Conservation (phyloP, 2,329 filamentous ascomycete species). For the Whalleya microplaca region DNA sequence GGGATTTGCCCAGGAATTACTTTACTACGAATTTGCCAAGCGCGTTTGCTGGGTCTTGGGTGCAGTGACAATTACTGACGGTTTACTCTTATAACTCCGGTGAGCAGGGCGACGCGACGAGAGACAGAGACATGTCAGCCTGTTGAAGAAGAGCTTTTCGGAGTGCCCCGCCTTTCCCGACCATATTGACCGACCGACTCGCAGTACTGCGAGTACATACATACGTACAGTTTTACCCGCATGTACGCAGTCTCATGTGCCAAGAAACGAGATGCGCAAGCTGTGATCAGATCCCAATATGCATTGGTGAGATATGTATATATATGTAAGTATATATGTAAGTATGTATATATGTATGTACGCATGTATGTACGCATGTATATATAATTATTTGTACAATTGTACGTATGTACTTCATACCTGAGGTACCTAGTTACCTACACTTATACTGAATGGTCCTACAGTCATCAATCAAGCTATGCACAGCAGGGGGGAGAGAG, state of each 20-base stretch:
- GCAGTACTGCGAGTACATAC: constrained; percentile 29
- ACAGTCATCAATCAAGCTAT: neutral
- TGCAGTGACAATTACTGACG: neutral
- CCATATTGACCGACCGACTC: constrained; percentile 29
- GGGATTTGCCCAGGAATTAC: constrained; percentile 20
- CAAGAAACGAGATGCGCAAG: constrained; percentile 27
- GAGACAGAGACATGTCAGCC: constrained; percentile 6
- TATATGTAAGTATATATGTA: neutral
- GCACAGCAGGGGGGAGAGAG: neutral
- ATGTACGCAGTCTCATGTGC: constrained; percentile 27
- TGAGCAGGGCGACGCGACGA: constrained; percentile 1
- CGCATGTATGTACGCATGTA: no score
- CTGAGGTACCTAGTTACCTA: no score
- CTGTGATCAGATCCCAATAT: constrained; percentile 30
- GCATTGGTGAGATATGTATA: constrained; percentile 14
- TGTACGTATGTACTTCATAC: no score
- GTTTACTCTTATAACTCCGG: constrained; percentile 13
- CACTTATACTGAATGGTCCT: no score
- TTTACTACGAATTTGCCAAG: constrained; percentile 23
- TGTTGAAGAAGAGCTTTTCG: constrained; percentile 5
- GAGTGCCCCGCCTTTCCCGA: constrained; percentile 27
- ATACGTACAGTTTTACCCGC: no score
- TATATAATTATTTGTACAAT: no score
- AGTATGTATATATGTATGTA: no score
- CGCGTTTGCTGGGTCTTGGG: constrained; percentile 13